Evolutionary conservation across 2,329 filamentous ascomycete species (phyloP), one percentile per base, ranked within the genome.

Genomic region (Apiospora aurea): DNA sequence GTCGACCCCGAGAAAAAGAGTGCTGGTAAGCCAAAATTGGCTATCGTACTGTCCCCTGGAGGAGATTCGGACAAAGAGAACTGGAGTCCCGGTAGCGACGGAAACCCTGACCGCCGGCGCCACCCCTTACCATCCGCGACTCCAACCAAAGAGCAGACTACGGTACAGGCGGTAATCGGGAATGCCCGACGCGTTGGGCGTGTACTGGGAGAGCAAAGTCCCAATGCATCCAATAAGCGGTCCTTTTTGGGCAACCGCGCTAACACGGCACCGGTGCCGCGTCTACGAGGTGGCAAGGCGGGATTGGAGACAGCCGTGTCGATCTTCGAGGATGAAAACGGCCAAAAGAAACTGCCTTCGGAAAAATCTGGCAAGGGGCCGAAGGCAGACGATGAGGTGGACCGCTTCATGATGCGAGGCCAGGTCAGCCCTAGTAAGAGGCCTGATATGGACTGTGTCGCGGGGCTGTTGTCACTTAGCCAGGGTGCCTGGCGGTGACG

Each of bases 11-110:
- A 77, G 71, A 79, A 79, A 73, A 79, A 77, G 57, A 74, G 72
- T 10, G 71, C 26, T 24, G 68, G 73, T 74, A 84, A 85, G 76
- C 81, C 82, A 49, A 84, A 87, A 76, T 74, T 86, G 34, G 83
- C 85, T 47, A 77, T 75, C 46, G 77, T 82, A 74, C 81, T 81
- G 44, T 81, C 85, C 81, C 76, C 85, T 77, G 89, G 83, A 80
- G 86, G 90, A 68, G 95, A 97, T 78, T 97, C 94, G 1, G 96
- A 98, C 81, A 98, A 98, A 83, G 96, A 98, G 84, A 98, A 98
- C 79, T 97, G 94, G 88, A 89, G 85, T 78, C 91, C 86, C 1
- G 86, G 85, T 74, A 85, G 86, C 74, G 85, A 86, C 57, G 85
- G 81, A 11, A 84, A 82, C 73, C 77, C 81, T 70, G 81, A 61